A percentile compares a stretch with the other conserved stretches of the same genome.
Evolutionary conservation across 2,329 filamentous ascomycete species (phyloP).

Genomic region (Knufia fluminis): DNA sequence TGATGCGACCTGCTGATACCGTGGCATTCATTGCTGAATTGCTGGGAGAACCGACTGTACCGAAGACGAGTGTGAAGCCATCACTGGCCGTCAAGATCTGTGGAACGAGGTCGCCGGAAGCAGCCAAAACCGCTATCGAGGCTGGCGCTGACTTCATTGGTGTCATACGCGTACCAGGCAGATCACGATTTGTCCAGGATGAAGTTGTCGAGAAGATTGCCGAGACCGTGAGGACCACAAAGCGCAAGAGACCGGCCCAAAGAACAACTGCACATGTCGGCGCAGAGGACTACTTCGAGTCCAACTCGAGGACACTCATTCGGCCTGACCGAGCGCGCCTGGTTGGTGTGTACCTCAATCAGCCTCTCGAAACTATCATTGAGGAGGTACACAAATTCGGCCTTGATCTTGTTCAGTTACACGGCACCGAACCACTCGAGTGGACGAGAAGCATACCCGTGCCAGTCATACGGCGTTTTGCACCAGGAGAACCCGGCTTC

Average conservation of each 20-base stretch:
- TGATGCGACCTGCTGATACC: slow-evolving; percentile 85
- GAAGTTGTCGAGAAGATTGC: slow-evolving; percentile 77
- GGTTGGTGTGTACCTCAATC: slow-evolving; percentile 90
- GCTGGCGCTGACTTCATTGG: slow-evolving; percentile 87
- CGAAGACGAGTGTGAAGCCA: slow-evolving; percentile 27
- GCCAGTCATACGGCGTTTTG: slow-evolving; percentile 80
- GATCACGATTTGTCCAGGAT: slow-evolving; percentile 68
- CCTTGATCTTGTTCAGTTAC: slow-evolving; percentile 85
- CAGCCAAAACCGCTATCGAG: slow-evolving; percentile 68
- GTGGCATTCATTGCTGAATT: slow-evolving; percentile 74
- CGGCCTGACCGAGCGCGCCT: slow-evolving; percentile 59
- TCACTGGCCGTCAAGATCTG: slow-evolving; percentile 83
- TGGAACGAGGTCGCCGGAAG: slow-evolving; percentile 75
- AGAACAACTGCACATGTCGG: slow-evolving; percentile 25
- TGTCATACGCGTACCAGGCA: slow-evolving; percentile 77
- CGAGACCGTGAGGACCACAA: slow-evolving; percentile 54
- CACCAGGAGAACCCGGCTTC: slow-evolving; percentile 63
- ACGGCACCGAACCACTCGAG: slow-evolving; percentile 84
- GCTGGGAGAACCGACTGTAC: slow-evolving; percentile 47
- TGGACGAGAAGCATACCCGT: slow-evolving; percentile 86
- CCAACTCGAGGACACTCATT: slow-evolving; percentile 40
- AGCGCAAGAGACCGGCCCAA: slow-evolving; percentile 17
- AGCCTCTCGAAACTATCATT: slow-evolving; percentile 73
- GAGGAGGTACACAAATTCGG: slow-evolving; percentile 64
- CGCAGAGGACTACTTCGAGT: slow-evolving; percentile 63